Evolutionary conservation across 1,139 yeast genomes (phyloP).

Genomic region (Hanseniaspora gamundiae): DNA sequence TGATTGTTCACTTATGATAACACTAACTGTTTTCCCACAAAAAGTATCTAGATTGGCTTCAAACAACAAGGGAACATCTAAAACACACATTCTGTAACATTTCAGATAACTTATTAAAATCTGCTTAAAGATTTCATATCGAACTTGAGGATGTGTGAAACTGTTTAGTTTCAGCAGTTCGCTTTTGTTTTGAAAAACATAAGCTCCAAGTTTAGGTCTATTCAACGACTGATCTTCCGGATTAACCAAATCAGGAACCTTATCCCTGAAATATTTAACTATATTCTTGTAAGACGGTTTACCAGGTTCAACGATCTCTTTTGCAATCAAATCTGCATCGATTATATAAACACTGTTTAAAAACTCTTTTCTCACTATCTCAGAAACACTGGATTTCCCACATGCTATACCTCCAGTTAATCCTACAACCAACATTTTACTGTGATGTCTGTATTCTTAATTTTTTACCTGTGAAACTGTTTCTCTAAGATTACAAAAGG

Average conservation of each 20-base stretch:
- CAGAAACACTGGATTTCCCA: slow-evolving; percentile 88
- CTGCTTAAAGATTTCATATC: slow-evolving; percentile 49
- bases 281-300: slow-evolving; percentile 56
- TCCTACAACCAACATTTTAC: slow-evolving; percentile 71
- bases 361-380: slow-evolving; percentile 34
- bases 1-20: slow-evolving; percentile 41
- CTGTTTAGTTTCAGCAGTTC: slow-evolving; percentile 49
- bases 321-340: slow-evolving; percentile 87
- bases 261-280: slow-evolving; percentile 42
- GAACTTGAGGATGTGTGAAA: slow-evolving; percentile 85
- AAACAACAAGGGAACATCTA: slow-evolving; percentile 85
- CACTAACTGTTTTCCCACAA: slow-evolving; percentile 65
- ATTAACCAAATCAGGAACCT: slow-evolving; percentile 28
- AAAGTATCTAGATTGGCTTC: slow-evolving; percentile 61
- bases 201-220: slow-evolving; percentile 62
- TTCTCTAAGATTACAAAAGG: no score
- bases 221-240: slow-evolving; percentile 37
- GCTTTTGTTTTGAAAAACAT: slow-evolving; percentile 58
- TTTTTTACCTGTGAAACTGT: no score
- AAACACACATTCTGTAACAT: slow-evolving; percentile 44
- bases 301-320: slow-evolving; percentile 76
- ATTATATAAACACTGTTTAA: slow-evolving; percentile 42
- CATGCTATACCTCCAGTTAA: slow-evolving; percentile 94
- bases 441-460: no score
- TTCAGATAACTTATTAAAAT: slow-evolving; percentile 45